Percentiles rank a stretch among this genome's conserved stretches.
Conservation (phyloP, 305 asterid species). For the Fraxinus albicans region DNA sequence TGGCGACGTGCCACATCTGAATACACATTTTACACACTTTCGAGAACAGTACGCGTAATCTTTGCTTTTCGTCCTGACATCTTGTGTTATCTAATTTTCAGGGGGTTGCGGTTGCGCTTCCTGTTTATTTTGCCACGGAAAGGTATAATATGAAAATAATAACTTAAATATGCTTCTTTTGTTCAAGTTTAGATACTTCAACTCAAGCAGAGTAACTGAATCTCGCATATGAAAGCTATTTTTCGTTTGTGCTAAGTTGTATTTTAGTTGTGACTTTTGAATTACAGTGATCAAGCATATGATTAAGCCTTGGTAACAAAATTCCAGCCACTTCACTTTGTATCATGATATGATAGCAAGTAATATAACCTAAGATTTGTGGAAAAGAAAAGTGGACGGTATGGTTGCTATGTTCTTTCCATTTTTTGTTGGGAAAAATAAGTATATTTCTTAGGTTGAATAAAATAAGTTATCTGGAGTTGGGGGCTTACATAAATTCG, state of each 20-base stretch:
- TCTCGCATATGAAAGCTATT: not conserved
- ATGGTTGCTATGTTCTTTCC: not conserved
- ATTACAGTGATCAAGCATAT: not conserved
- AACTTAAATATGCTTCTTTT: not conserved
- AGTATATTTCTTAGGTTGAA: not conserved
- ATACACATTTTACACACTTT: not conserved
- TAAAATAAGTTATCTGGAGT: not conserved
- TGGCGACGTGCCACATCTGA: not conserved
- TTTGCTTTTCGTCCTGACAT: not conserved
- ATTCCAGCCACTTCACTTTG: not conserved
- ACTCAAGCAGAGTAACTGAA: not conserved
- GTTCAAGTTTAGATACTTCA: constrained; percentile 1
- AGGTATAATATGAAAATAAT: constrained; percentile 45
- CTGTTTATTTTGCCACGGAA: constrained; percentile 87
- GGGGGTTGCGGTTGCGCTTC: constrained; percentile 99
- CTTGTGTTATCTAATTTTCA: constrained; percentile 32
- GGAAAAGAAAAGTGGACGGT: not conserved
- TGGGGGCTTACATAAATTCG: not conserved
- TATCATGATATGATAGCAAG: not conserved
- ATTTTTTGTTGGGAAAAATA: not conserved
- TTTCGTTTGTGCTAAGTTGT: not conserved
- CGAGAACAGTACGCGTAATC: not conserved
- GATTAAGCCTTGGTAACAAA: not conserved
- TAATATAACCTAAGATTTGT: not conserved
- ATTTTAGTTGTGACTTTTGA: not conserved